Percentiles rank a stretch among this genome's conserved stretches.
Evolutionary conservation across 768 basidiomycete genomes (phyloP).

Genomic region (Mycena filopes): DNA sequence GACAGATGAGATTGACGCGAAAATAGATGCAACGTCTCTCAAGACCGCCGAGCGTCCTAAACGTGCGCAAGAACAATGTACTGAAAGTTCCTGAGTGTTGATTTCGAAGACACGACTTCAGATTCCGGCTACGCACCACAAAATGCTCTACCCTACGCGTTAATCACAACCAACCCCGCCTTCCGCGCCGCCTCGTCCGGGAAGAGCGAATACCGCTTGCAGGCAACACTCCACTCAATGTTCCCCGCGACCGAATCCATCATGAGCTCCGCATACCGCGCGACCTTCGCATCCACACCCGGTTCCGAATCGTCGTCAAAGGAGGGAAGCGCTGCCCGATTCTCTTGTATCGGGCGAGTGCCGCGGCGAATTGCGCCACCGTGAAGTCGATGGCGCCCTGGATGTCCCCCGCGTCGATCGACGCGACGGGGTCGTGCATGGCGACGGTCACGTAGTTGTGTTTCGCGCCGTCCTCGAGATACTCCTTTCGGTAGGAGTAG

Average conservation of each 20-base stretch:
- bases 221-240: conserved; percentile 36
- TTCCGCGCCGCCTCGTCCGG: conserved; percentile 28
- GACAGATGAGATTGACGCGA: too few relatives aligned
- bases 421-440: conserved; percentile 33
- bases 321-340: conserved; percentile 20
- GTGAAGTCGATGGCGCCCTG: conserved; percentile 38
- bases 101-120: neutral
- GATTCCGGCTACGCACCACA: conserved; percentile 6
- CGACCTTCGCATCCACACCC: conserved; percentile 19
- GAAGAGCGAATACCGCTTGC: conserved; percentile 33
- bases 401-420: conserved; percentile 25
- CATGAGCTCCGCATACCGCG: conserved; percentile 32
- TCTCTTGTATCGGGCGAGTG: conserved; percentile 28
- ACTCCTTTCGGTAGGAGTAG: conserved; percentile 39
- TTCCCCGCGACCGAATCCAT: conserved; percentile 35
- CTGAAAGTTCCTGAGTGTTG: too few relatives aligned
- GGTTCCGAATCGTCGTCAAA: conserved; percentile 14
- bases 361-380: conserved; percentile 17
- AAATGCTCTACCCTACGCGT: neutral
- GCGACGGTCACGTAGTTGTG: conserved; percentile 39
- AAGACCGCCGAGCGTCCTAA: too few relatives aligned
- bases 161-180: conserved; percentile 16
- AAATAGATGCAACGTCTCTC: too few relatives aligned
- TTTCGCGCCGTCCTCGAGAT: conserved; percentile 33
- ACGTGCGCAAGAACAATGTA: too few relatives aligned